Evolutionary conservation across 2,329 filamentous ascomycete species (phyloP), one percentile per base, ranked within the genome.

Genomic region (Macrophomina tecta): DNA sequence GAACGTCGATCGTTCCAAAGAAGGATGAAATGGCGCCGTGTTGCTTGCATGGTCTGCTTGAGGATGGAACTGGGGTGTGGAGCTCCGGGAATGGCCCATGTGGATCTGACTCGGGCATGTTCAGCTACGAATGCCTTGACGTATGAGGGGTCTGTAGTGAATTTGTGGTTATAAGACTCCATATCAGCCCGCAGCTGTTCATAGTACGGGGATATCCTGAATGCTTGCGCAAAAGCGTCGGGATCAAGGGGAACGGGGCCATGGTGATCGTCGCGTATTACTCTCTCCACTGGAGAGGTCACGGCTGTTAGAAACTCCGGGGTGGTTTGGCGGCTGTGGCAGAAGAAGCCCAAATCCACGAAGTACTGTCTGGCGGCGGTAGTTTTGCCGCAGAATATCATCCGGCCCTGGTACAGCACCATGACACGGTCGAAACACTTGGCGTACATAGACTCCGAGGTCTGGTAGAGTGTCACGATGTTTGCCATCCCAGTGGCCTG

Each of bases 271-370:
- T 82, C 73, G 46, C 82, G 82, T 18, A 88, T 75, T 38, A 80
- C 70, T 58, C 82, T 79, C 70, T 84, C 82, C 30, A 76, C 72
- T 0, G 82, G 70, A 46, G 79, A 81, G 2, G 88, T 92, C 65
- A 94, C 87, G 1, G 89, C 91, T 0, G 91, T 94, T 28, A 94
- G 78, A 75, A 94, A 94, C 71, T 94, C 91, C 2, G 87, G 87
- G 0, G 88, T 89, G 0, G 90, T 93, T 72, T 91, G 89, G 2
- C 90, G 84, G 2, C 83, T 76, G 0, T 89, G 89, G 70, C 90
- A 92, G 40, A 84, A 75, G 83, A 87, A 94, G 51, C 91, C 91
- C 77, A 90, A 86, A 11, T 84, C 79, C 71, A 88, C 86, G 68
- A 94, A 93, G 76, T 88, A 93, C 0, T 75, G 75, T 72, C 85